Percentiles rank a stretch among this genome's conserved stretches.
Evolutionary conservation across 75 land plant species (phyloP).

Genomic region (Chamaecyparis obtusa): DNA sequence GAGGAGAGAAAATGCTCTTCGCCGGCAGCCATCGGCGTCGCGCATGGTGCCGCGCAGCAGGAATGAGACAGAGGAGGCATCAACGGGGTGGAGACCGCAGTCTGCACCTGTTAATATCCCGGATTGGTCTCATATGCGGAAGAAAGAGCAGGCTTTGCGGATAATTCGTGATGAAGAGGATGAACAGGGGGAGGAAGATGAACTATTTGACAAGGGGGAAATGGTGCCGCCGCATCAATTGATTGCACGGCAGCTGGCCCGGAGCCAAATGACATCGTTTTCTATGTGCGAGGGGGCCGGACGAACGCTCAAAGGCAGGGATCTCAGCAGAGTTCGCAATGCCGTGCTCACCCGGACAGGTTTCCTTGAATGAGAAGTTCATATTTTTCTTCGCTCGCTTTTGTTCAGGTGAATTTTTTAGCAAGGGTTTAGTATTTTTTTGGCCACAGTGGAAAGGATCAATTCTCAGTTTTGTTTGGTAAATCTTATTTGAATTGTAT

Average conservation of each 20-base stretch:
- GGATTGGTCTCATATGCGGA: conserved; percentile 52
- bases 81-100: conserved; percentile 21
- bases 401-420: not conserved
- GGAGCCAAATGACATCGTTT: conserved; percentile 44
- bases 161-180: conserved; percentile 13
- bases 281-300: conserved; percentile 63
- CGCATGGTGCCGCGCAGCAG: conserved; percentile 26
- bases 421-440: not conserved
- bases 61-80: not conserved
- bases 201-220: conserved; percentile 3
- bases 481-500: not conserved
- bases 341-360: conserved; percentile 58
- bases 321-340: conserved; percentile 60
- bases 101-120: conserved; percentile 65
- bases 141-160: not conserved
- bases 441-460: not conserved
- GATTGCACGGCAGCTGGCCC: conserved; percentile 43
- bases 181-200: conserved; percentile 22
- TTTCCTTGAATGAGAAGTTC: conserved; percentile 30
- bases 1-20: not conserved
- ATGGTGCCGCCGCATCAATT: conserved; percentile 60
- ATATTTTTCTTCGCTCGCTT: not conserved
- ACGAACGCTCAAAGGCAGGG: conserved; percentile 68
- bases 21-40: conserved; percentile 14
- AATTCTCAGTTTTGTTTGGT: not conserved